A percentile compares a stretch with the other conserved stretches of the same genome.
phyloP scores from a whole-genome alignment of 345 rosid species.

The Mangifera indica region DNA sequence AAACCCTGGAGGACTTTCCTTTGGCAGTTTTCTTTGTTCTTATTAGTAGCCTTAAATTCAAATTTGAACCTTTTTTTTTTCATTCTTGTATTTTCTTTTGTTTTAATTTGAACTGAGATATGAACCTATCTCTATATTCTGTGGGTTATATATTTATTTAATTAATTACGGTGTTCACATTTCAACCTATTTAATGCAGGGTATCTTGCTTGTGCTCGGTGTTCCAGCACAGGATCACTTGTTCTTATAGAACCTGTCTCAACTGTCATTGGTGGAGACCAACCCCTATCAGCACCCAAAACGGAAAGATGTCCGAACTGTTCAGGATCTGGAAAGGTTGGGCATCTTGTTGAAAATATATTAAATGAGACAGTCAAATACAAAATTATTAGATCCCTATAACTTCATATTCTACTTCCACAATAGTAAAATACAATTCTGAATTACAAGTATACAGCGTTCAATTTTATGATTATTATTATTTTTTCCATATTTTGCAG shows the following conservation, averaged over 20 bases:
- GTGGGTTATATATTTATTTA: too few relatives aligned
- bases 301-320: constrained; percentile 93
- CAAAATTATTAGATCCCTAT: too few relatives aligned
- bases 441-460: background rate
- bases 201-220: constrained; percentile 96
- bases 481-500: constrained; percentile 36
- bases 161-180: too few relatives aligned
- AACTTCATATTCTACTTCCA: background rate
- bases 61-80: too few relatives aligned
- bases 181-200: constrained; percentile 44
- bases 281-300: constrained; percentile 55
- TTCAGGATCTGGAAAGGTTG: constrained; percentile 94
- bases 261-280: constrained; percentile 45
- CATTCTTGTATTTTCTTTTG: too few relatives aligned
- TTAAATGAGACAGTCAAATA: background rate
- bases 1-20: background rate
- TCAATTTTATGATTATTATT: too few relatives aligned
- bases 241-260: constrained; percentile 70
- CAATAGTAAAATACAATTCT: constrained; percentile 1
- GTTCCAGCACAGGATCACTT: constrained; percentile 79
- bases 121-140: too few relatives aligned
- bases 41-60: background rate
- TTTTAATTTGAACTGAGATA: too few relatives aligned
- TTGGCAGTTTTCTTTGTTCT: background rate
- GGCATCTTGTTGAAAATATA: background rate